Conservation (phyloP, 495 filamentous ascomycete genomes). For the Aspergillus biplanus region DNA sequence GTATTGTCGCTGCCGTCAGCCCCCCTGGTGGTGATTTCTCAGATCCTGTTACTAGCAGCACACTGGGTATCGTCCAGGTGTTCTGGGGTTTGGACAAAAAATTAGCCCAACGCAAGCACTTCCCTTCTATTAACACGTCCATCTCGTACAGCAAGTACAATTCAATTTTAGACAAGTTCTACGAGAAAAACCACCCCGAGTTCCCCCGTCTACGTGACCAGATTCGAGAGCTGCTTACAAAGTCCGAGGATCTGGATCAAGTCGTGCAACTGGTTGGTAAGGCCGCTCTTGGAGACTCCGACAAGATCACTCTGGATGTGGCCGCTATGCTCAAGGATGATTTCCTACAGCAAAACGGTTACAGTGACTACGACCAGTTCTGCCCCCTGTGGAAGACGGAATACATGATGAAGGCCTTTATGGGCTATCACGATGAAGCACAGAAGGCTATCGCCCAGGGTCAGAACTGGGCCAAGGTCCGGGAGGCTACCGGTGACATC, state of each 20-base stretch:
- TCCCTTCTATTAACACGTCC: slow-evolving; percentile 97
- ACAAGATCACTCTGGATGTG: slow-evolving; percentile 98
- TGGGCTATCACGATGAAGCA: slow-evolving; percentile 95
- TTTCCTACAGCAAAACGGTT: slow-evolving; percentile 98
- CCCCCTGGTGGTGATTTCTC: slow-evolving; percentile 99
- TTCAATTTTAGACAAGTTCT: slow-evolving; percentile 82
- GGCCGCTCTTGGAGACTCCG: slow-evolving; percentile 89
- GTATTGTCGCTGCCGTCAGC: slow-evolving; percentile 96
- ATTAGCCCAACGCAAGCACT: slow-evolving; percentile 97
- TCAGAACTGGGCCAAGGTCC: slow-evolving; percentile 86
- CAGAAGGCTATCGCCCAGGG: slow-evolving; percentile 94
- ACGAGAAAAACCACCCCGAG: slow-evolving; percentile 88
- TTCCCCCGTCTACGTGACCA: slow-evolving; percentile 92
- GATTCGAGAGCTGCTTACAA: slow-evolving; percentile 88
- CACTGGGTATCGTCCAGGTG: slow-evolving; percentile 96
- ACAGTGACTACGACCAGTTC: slow-evolving; percentile 98
- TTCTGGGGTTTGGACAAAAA: slow-evolving; percentile 99
- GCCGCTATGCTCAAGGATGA: slow-evolving; percentile 94
- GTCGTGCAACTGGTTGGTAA: slow-evolving; percentile 99
- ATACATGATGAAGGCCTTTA: slow-evolving; percentile 99
- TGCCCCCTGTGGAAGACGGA: slow-evolving; percentile 99
- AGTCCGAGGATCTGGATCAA: slow-evolving; percentile 96
- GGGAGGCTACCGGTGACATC: slow-evolving; percentile 86
- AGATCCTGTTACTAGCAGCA: slow-evolving; percentile 93
- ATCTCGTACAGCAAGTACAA: slow-evolving; percentile 98